Percentiles rank a stretch among this genome's conserved stretches.
phyloP scores from a whole-genome alignment of 495 filamentous ascomycete genomes.

The Trichoderma gamsii region DNA sequence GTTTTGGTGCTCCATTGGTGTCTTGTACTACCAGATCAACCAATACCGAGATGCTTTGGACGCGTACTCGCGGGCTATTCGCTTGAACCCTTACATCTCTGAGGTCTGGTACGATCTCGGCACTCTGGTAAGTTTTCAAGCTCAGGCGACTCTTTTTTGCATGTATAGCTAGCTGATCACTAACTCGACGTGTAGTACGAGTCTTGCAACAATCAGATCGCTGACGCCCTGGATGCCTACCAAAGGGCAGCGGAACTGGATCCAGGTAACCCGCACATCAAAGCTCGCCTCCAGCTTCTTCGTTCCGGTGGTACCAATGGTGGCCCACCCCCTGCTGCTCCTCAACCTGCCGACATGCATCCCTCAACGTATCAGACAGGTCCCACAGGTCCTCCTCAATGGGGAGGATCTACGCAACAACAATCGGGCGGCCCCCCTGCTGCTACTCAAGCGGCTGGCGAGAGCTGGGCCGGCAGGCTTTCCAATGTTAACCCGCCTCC shows the following conservation, averaged over 20 bases:
- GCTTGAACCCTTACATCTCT: conserved; percentile 96
- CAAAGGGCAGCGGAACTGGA: conserved; percentile 91
- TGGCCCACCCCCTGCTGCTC: conserved; percentile 51
- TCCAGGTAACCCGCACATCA: conserved; percentile 90
- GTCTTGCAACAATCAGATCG: conserved; percentile 97
- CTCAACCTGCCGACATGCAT: conserved; percentile 48
- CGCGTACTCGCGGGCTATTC: conserved; percentile 96
- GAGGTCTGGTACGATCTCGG: conserved; percentile 99
- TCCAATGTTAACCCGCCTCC: conserved; percentile 71
- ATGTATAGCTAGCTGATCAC: background rate
- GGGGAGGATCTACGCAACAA: conserved; percentile 63
- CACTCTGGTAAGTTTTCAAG: conserved; percentile 67
- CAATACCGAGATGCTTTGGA: conserved; percentile 98
- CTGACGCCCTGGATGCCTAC: conserved; percentile 93
- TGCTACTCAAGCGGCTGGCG: conserved; percentile 50
- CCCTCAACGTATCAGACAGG: conserved; percentile 78
- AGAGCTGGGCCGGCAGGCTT: conserved; percentile 69
- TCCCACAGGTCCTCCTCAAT: conserved; percentile 68
- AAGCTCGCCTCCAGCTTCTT: conserved; percentile 83
- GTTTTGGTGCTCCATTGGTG: conserved; percentile 99
- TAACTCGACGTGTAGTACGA: conserved; percentile 62
- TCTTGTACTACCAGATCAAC: conserved; percentile 99
- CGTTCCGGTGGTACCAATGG: conserved; percentile 68
- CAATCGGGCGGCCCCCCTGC: conserved; percentile 23
- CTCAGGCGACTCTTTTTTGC: conserved; percentile 19